phyloP scores from a whole-genome alignment of 1,284 basidiomycete genomes.

The Malassezia sp. region DNA sequence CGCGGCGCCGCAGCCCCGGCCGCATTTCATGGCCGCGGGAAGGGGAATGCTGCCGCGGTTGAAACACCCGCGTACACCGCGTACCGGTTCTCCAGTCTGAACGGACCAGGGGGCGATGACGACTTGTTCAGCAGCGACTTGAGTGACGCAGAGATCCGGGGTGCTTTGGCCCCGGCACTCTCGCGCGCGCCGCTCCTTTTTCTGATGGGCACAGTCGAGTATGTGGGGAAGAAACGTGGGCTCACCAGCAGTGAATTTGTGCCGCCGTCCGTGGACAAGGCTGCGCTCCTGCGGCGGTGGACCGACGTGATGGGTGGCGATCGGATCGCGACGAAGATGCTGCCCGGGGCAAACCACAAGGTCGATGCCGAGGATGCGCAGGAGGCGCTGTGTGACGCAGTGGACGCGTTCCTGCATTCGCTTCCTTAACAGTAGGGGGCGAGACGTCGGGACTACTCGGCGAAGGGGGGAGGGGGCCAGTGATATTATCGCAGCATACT shows the following conservation, averaged over 20 bases:
- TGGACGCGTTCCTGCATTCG: constrained; percentile 15
- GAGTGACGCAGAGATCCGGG: constrained; percentile 15
- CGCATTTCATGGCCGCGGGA: constrained; percentile 4
- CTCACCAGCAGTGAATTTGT: constrained; percentile 26
- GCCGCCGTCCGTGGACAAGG: constrained; percentile 12
- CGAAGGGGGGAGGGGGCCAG: too few relatives aligned
- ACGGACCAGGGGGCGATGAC: constrained; percentile 29
- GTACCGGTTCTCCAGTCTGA: constrained; percentile 34
- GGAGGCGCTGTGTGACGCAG: constrained; percentile 15
- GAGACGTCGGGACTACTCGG: too few relatives aligned
- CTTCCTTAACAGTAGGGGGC: too few relatives aligned
- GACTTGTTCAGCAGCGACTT: constrained; percentile 39
- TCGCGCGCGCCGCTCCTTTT: constrained; percentile 22
- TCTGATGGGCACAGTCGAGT: constrained; percentile 32
- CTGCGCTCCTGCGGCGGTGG: constrained; percentile 21
- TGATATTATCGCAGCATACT: too few relatives aligned
- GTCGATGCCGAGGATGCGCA: constrained; percentile 22
- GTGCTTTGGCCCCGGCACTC: not conserved
- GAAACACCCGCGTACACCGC: constrained; percentile 30
- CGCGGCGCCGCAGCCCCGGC: constrained; percentile 4
- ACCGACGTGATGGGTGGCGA: constrained; percentile 9
- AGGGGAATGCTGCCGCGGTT: constrained; percentile 26
- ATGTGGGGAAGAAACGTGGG: constrained; percentile 14
- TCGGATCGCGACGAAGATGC: constrained; percentile 15
- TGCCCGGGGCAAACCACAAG: constrained; percentile 31